These are phyloP conservation scores for Apodospora peruviana DNA, from an alignment of 495 filamentous ascomycete species.

Conservation along the genomic window DNA sequence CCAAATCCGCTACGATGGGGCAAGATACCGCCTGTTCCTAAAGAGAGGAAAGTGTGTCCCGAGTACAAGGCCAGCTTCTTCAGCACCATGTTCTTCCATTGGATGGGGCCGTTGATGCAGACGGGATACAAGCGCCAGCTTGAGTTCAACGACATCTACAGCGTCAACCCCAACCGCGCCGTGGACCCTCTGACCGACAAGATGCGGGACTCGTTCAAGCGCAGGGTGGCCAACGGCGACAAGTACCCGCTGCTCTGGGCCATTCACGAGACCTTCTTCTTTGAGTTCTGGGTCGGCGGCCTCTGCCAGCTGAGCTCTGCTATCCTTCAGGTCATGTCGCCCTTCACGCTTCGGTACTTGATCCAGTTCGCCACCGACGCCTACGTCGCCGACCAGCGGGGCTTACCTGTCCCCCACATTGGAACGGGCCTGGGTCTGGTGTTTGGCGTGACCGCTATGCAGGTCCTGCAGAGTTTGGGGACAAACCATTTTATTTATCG, in stretches of 20 bases:
- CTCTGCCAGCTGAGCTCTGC: conserved; percentile 67
- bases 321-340: conserved; percentile 66
- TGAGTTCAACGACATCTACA: conserved; percentile 80
- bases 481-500: conserved; percentile 79
- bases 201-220: conserved; percentile 61
- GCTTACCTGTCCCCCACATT: conserved; percentile 52
- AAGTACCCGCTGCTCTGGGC: conserved; percentile 74
- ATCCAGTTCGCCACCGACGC: conserved; percentile 77
- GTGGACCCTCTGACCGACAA: conserved; percentile 60
- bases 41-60: conserved; percentile 45
- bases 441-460: conserved; percentile 71
- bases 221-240: conserved; percentile 57
- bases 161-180: conserved; percentile 73
- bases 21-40: conserved; percentile 52
- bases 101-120: conserved; percentile 66
- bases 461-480: conserved; percentile 63
- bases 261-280: conserved; percentile 79
- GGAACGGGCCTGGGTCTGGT: conserved; percentile 67
- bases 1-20: conserved; percentile 61
- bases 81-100: conserved; percentile 57
- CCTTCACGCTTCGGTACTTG: conserved; percentile 67
- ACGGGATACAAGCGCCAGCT: conserved; percentile 79
- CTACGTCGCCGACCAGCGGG: conserved; percentile 52
- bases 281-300: conserved; percentile 80
- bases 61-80: conserved; percentile 58